Evolutionary conservation across 148 eudicot species (phyloP), one percentile per base, ranked within the genome.

Genomic region (Arbutus unedo): DNA sequence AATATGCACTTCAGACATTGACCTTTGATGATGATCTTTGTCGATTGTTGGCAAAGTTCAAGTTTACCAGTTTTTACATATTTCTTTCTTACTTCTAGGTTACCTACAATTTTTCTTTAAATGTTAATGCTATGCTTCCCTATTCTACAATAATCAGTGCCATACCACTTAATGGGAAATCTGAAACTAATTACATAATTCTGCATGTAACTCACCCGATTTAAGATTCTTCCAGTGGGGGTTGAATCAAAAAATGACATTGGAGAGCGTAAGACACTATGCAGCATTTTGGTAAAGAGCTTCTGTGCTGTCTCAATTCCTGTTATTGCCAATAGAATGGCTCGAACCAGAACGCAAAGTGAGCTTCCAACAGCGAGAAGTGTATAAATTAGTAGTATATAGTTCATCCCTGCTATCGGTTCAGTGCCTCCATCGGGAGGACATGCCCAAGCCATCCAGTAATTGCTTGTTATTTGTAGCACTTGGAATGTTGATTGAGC

Each of bases 381-480:
- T 11, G 88, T 81, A 82, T 97, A 97, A 41, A 97, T 80, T 5
- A 92, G 83, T 76, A 97, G 78, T 78, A 97, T 81, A 72, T 82
- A 90, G 80, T 89, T 78, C 92, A 97, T 93, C 82, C 89, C 89
- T 8, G 81, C 68, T 59, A 86, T 43, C 47, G 91, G 89, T 83
- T 87, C 86, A 54, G 79, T 85, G 8, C 84, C 90, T 57, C 86
- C 89, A 53, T 91, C 85, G 0, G 95, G 75, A 64, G 95, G 99
- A 90, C 96, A 94, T 54, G 96, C 91, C 98, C 97, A 97, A 13
- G 99, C 97, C 94, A 97, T 94, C 99, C 99, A 97, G 79, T 97
- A 97, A 78, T 94, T 97, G 89, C 98, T 94, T 7, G 92, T 89
- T 72, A 97, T 90, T 86, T 97, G 99, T 78, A 97, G 75, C 66